These are phyloP conservation scores for Paraconiothyrium brasiliense DNA, from an alignment of 2,329 filamentous ascomycete species.

Conservation along the genomic window DNA sequence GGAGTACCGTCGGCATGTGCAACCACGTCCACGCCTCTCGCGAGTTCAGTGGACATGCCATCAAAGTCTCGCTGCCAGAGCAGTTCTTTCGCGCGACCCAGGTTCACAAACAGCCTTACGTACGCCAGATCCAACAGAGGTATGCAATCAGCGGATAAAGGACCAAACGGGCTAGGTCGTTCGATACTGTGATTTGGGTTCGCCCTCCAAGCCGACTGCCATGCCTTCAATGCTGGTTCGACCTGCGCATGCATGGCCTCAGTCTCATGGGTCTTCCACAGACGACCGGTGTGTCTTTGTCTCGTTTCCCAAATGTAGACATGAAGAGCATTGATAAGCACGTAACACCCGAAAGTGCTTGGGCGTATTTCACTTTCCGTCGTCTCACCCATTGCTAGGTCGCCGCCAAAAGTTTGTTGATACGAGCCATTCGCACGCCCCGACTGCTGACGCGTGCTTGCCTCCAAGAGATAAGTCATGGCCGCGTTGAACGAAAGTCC, in stretches of 20 bases:
- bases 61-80: slow-evolving; percentile 96
- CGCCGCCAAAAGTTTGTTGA: slow-evolving; percentile 61
- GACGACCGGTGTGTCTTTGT: slow-evolving; percentile 84
- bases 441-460: slow-evolving; percentile 70
- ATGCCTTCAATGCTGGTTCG: slow-evolving; percentile 90
- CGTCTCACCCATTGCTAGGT: slow-evolving; percentile 58
- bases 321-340: slow-evolving; percentile 93
- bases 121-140: slow-evolving; percentile 92
- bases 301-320: slow-evolving; percentile 99
- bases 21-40: slow-evolving; percentile 77
- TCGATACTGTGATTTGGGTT: slow-evolving; percentile 87
- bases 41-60: slow-evolving; percentile 86
- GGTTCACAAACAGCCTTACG: slow-evolving; percentile 89
- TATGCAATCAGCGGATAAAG: slow-evolving; percentile 88
- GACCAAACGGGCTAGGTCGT: slow-evolving; percentile 84
- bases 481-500: slow-evolving; percentile 83
- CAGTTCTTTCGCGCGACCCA: slow-evolving; percentile 90
- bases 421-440: slow-evolving; percentile 49
- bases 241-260: slow-evolving; percentile 97
- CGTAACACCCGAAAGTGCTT: slow-evolving; percentile 90
- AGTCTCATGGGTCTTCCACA: slow-evolving; percentile 91
- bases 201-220: slow-evolving; percentile 91
- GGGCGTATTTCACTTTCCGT: slow-evolving; percentile 74
- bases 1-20: slow-evolving; percentile 75
- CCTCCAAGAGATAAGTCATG: slow-evolving; percentile 80